Evolutionary conservation across 106 monocot species (phyloP).

Genomic region (Dendrobium nobile): DNA sequence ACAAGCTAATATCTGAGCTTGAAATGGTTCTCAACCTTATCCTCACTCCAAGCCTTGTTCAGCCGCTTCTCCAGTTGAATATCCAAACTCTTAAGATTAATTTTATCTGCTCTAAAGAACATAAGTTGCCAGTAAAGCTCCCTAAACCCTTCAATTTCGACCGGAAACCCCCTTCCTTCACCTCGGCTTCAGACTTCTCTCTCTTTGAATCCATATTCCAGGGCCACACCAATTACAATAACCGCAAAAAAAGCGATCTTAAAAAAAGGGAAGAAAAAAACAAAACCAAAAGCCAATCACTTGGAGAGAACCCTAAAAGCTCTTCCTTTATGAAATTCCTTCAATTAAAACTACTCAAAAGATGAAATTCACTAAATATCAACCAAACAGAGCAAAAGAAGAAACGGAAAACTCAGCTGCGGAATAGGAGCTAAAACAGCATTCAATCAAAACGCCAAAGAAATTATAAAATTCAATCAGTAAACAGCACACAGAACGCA

Average conservation of each 20-base stretch:
- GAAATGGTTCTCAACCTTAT: constrained; percentile 10
- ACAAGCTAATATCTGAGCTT: too few species aligned
- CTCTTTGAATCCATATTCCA: neutral
- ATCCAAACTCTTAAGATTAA: constrained; percentile 83
- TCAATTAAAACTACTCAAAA: too few species aligned
- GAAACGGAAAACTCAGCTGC: neutral
- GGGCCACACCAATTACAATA: neutral
- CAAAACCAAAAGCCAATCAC: neutral
- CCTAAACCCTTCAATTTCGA: constrained; percentile 42
- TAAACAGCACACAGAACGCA: neutral
- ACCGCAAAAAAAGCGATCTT: neutral
- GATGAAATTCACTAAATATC: neutral
- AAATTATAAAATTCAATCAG: neutral
- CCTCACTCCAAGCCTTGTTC: constrained; percentile 55
- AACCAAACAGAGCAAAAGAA: neutral
- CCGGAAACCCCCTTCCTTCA: constrained; percentile 11
- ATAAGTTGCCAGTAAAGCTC: constrained; percentile 51
- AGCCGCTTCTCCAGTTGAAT: constrained; percentile 64
- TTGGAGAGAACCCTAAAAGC: too few species aligned
- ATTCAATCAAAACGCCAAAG: neutral
- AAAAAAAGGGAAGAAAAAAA: neutral
- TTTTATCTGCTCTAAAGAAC: constrained; percentile 72
- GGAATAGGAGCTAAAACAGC: neutral
- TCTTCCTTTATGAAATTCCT: too few species aligned
- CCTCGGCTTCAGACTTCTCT: neutral